These are phyloP conservation scores for Xylaria intraflava DNA, from an alignment of 495 filamentous ascomycete species.

Conservation along the genomic window DNA sequence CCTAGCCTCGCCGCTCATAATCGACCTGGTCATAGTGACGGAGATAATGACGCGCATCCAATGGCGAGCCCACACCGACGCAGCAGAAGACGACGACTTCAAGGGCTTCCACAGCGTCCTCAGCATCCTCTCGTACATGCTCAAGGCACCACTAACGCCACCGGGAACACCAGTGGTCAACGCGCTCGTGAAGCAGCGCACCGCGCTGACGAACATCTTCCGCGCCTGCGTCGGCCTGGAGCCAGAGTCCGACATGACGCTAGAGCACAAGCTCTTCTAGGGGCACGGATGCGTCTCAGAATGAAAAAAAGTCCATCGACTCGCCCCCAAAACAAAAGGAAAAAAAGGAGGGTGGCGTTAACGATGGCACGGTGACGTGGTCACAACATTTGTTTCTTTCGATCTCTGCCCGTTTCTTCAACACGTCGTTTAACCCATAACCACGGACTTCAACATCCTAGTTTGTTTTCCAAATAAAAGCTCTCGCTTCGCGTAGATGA, in stretches of 20 bases:
- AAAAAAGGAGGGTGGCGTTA: not conserved
- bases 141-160: conserved; percentile 95
- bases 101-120: conserved; percentile 96
- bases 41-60: conserved; percentile 98
- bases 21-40: conserved; percentile 83
- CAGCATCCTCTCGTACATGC: conserved; percentile 97
- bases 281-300: no score
- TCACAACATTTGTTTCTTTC: conserved; percentile 3
- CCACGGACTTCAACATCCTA: conserved; percentile 10
- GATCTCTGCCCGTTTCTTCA: conserved; percentile 3
- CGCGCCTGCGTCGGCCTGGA: conserved; percentile 94
- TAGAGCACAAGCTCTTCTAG: conserved; percentile 95
- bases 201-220: conserved; percentile 95
- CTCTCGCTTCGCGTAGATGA: not conserved
- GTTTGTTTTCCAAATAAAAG: not conserved
- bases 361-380: not conserved
- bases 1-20: conserved; percentile 94
- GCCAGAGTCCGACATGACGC: conserved; percentile 98
- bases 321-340: no score
- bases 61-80: conserved; percentile 63
- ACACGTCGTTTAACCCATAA: not conserved
- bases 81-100: conserved; percentile 57
- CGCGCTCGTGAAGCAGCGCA: conserved; percentile 91
- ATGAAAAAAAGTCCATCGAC: no score
- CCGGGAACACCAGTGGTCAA: conserved; percentile 96